Conservation (phyloP, 2,329 filamentous ascomycete species). For the Fusarium bulbicola region DNA sequence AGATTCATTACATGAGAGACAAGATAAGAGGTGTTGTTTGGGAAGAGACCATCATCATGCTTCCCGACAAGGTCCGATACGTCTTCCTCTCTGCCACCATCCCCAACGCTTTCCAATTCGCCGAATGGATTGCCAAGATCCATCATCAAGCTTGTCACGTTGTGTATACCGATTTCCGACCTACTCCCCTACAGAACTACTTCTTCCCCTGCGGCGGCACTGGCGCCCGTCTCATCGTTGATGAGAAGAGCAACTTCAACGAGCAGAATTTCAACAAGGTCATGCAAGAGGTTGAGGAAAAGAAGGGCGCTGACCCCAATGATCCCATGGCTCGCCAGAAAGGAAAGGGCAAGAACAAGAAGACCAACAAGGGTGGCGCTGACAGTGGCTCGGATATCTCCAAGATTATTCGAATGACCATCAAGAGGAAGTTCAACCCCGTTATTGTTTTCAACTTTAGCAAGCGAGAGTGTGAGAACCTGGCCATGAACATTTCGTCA, state of each 20-base stretch:
- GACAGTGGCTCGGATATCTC: slow-evolving; percentile 84
- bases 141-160: slow-evolving; percentile 98
- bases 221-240: slow-evolving; percentile 92
- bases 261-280: slow-evolving; percentile 98
- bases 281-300: slow-evolving; percentile 89
- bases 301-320: slow-evolving; percentile 83
- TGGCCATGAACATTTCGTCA: slow-evolving; percentile 85
- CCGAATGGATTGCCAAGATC: slow-evolving; percentile 98
- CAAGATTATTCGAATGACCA: slow-evolving; percentile 99
- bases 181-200: slow-evolving; percentile 96
- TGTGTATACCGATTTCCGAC: slow-evolving; percentile 98
- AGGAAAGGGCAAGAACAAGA: slow-evolving; percentile 92
- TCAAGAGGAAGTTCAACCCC: slow-evolving; percentile 95
- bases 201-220: slow-evolving; percentile 94
- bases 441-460: slow-evolving; percentile 99
- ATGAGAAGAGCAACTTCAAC: slow-evolving; percentile 95
- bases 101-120: slow-evolving; percentile 98
- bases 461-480: slow-evolving; percentile 93
- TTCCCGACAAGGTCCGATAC: slow-evolving; percentile 98
- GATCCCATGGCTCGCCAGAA: slow-evolving; percentile 83
- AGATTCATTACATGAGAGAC: slow-evolving; percentile 98
- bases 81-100: slow-evolving; percentile 99
- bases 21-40: slow-evolving; percentile 95
- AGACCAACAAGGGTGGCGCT: slow-evolving; percentile 85
- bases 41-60: slow-evolving; percentile 98